Percentiles rank a stretch among this genome's conserved stretches.
Evolutionary conservation across 805 yeast species (phyloP).

Genomic region (Ogataea pilisensis): DNA sequence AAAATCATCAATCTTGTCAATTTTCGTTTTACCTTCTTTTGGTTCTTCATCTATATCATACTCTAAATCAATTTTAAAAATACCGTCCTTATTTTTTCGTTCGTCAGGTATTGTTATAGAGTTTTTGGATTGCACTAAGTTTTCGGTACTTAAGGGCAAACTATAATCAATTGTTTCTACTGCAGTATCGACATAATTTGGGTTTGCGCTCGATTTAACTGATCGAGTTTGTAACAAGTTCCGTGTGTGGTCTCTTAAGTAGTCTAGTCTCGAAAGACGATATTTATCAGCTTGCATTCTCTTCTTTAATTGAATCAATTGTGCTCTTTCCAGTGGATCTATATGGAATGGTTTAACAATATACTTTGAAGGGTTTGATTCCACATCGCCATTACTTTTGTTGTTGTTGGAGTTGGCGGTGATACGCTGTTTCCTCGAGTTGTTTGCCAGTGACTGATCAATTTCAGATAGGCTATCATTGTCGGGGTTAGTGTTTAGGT

Average conservation of each 20-base stretch:
- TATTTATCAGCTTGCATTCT: conserved; percentile 41
- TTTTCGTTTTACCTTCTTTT: conserved; percentile 1
- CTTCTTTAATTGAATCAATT: conserved; percentile 28
- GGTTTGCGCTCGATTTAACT: conserved; percentile 5
- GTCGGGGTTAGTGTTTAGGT: not conserved
- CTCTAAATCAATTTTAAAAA: conserved; percentile 17
- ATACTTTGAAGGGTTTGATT: no score
- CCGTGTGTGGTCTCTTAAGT: conserved; percentile 32
- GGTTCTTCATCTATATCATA: conserved; percentile 18
- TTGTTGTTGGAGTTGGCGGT: conserved; percentile 3
- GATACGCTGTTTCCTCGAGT: not conserved
- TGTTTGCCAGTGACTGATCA: not conserved
- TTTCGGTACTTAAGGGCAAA: conserved; percentile 7
- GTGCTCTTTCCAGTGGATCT: conserved; percentile 32
- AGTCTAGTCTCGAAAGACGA: conserved; percentile 44
- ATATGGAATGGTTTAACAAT: conserved; percentile 9
- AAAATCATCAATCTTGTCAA: not conserved
- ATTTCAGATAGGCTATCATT: not conserved
- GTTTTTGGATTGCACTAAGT: not conserved
- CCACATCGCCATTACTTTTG: no score
- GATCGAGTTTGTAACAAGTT: conserved; percentile 20
- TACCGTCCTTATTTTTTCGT: conserved; percentile 24
- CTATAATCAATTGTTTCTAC: conserved; percentile 16
- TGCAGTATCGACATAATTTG: conserved; percentile 21
- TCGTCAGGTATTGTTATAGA: conserved; percentile 14